Evolutionary conservation across 2,329 filamentous ascomycete genomes (phyloP).

Genomic region (Penicillium brevicompactum): DNA sequence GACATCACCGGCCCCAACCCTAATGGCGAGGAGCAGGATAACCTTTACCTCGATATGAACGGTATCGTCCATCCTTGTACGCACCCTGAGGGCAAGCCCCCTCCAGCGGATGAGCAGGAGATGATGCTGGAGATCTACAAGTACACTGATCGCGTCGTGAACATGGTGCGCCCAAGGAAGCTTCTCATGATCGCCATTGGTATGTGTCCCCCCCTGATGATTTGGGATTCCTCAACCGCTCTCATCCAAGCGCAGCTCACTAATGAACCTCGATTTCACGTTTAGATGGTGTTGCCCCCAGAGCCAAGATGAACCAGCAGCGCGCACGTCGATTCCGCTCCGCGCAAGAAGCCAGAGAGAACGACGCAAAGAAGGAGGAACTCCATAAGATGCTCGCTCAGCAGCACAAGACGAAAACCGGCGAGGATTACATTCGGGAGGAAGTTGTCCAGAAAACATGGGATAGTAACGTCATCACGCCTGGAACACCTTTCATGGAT

Average conservation of each 20-base stretch:
- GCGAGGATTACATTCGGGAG: slow-evolving; percentile 61
- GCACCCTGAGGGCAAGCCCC: slow-evolving; percentile 89
- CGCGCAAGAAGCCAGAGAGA: slow-evolving; percentile 91
- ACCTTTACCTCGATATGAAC: slow-evolving; percentile 98
- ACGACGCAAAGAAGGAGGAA: slow-evolving; percentile 87
- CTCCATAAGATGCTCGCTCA: slow-evolving; percentile 81
- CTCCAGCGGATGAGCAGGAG: slow-evolving; percentile 92
- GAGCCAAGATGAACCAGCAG: slow-evolving; percentile 99
- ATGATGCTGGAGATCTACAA: slow-evolving; percentile 99
- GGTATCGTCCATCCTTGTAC: slow-evolving; percentile 99
- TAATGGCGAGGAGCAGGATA: slow-evolving; percentile 97
- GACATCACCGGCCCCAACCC: slow-evolving; percentile 85
- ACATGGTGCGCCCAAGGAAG: slow-evolving; percentile 96
- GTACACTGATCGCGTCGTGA: slow-evolving; percentile 97
- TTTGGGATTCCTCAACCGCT: neutral
- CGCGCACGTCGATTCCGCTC: slow-evolving; percentile 92
- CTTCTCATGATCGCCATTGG: slow-evolving; percentile 96
- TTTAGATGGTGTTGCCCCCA: slow-evolving; percentile 88
- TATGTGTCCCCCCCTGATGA: slow-evolving; percentile 38
- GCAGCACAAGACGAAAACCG: slow-evolving; percentile 67
- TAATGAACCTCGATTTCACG: neutral
- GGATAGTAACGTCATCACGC: slow-evolving; percentile 86
- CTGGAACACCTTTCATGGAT: slow-evolving; percentile 98
- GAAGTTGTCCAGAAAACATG: slow-evolving; percentile 81
- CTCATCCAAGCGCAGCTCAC: neutral